Evolutionary conservation across 169 alveolate species (phyloP), one percentile per base, ranked within the genome.

Genomic region (Cryptosporidium xiaoi): DNA sequence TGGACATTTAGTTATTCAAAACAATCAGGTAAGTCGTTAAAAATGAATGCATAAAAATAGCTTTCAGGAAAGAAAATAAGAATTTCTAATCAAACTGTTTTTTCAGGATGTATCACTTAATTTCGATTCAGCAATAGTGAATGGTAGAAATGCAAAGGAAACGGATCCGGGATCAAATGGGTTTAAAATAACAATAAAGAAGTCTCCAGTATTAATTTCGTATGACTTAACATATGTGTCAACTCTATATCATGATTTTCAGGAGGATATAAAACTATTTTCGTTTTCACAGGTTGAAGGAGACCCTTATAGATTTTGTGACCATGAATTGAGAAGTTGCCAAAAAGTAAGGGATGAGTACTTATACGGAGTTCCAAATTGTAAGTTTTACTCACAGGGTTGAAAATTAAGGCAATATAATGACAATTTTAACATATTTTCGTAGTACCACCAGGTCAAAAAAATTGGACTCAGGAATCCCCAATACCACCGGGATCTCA

Each of bases 401-500:
- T 0, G 27, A 24, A 24, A 24, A 24, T 24, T 24, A 24, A 24
- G 27, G 27, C 27, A 24, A 24, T 24, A 24, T 24, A 24, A 24
- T 24, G 27, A 24, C 27, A 1, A 29, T 66, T 16, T 3, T 34
- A 44, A 18, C 34, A 51, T 29, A 29, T 51, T 12, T n/a, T 24
- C 27, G 27, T 24, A 77, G 87, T 77, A 15, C 87, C 87, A 20
- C 87, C 87, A 16, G 87, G 87, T 18, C 87, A 77, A 50, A 77
- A 56, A 20, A 77, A 77, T 36, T 77, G 87, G 87, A 77, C 69
- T 40, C 69, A 77, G 31, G 87, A 77, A 24, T 46, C 87, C 24
- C 87, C 87, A 18, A 44, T 60, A n/a, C 87, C 87, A 60, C 77
- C 87, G 10, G 87, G 87, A 60, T 77, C 87, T 1, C 65, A 77